Evolutionary conservation across 441 rosid genomes (phyloP).

Genomic region (Dalechampia spathulata): DNA sequence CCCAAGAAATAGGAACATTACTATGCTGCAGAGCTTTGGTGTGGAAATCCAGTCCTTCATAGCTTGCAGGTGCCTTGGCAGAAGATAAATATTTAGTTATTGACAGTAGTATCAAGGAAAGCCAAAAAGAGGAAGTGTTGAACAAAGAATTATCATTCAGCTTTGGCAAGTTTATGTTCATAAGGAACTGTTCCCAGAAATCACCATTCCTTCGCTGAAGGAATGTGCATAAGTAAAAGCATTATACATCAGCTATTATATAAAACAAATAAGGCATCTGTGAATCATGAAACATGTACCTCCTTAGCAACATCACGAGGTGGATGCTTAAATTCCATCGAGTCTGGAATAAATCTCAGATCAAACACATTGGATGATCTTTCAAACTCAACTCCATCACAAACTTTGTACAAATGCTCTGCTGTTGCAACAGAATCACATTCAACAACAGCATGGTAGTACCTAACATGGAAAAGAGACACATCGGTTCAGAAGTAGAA

Average conservation of each 20-base stretch:
- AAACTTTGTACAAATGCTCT: slow-evolving; percentile 62
- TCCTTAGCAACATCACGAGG: slow-evolving; percentile 81
- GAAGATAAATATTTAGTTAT: slow-evolving; percentile 5
- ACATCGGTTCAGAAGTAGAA: background rate
- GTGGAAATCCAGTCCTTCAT: slow-evolving; percentile 68
- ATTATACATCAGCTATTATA: background rate
- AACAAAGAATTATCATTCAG: background rate
- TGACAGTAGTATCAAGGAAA: background rate
- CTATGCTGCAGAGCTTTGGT: slow-evolving; percentile 82
- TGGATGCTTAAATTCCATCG: slow-evolving; percentile 82
- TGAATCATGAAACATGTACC: slow-evolving; percentile 40
- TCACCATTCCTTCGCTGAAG: background rate
- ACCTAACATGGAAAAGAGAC: slow-evolving; percentile 38
- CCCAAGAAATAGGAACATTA: slow-evolving; percentile 73
- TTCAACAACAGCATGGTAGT: slow-evolving; percentile 78
- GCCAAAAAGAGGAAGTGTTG: slow-evolving; percentile 1
- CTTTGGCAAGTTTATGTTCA: background rate
- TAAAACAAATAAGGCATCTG: background rate
- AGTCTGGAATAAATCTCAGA: slow-evolving; percentile 85
- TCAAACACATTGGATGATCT: slow-evolving; percentile 94
- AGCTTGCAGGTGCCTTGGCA: slow-evolving; percentile 57
- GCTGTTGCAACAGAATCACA: slow-evolving; percentile 81
- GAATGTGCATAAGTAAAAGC: background rate
- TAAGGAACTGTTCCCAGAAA: background rate
- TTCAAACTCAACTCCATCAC: slow-evolving; percentile 91